Base-by-base conservation (phyloP, 352 stramenopile species). In the Globisporangium nunn region DNA sequence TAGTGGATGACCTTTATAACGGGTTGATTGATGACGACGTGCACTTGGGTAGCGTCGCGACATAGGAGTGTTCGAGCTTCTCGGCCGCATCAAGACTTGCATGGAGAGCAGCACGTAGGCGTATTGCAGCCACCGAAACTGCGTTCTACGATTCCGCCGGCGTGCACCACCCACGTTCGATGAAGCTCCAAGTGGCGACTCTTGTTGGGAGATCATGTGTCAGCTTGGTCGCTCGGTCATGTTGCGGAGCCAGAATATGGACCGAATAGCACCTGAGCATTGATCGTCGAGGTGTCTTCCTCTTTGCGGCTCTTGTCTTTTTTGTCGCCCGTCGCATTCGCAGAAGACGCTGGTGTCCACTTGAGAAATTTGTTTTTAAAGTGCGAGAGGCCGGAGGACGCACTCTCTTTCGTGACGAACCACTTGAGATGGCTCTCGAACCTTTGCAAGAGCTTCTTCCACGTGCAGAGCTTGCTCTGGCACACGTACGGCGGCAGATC, bases 291-390 rank as follows among this genome's bases (percentile, higher is more conserved):
- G 12, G 55, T 74, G 73, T 86, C 75, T n/a, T 77, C 62, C 23
- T 87, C 78, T 59, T 85, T 87, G 35, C 87, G 71, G 66, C 82
- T 88, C 50, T 88, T 87, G 43, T 74, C 74, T 33, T 63, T 67
- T 18, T 35, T 54, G 50, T 54, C 50, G 14, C 5, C 35, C 17
- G 44, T 18, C 2, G 28, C 55, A 31, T 17, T 49, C 39, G 47
- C 33, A 14, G 71, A 82, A 1, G 61, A 58, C 0, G 69, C 77
- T 3, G 79, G 79, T 10, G 74, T 88, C 79, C 82, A 92, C 60
- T 90, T 91, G 2, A 94, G 56, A 17, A 94, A 50, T 35, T 91
- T 91, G 71, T 94, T 91, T 33, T 92, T 92, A 62, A 92, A 90
- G 49, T 94, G 81, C 4, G 79, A 91, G 3, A 94, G 72, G 7